These are phyloP conservation scores for Fusarium humuli DNA, from an alignment of 2,329 filamentous ascomycete genomes.

Conservation along the genomic window DNA sequence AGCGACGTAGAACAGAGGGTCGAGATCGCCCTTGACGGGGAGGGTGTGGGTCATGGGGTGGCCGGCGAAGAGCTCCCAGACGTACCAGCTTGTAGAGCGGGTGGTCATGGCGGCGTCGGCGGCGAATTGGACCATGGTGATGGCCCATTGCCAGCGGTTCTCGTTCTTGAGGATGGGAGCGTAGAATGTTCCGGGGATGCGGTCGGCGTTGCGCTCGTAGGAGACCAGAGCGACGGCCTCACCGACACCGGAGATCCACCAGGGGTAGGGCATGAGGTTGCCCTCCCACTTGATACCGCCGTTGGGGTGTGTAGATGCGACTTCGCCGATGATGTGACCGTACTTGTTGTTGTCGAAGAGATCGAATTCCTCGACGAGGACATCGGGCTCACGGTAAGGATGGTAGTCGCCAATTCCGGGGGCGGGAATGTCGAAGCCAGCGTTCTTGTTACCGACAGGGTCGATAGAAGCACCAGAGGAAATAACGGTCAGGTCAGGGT, in stretches of 20 bases:
- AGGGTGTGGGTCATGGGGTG: constrained; percentile 61
- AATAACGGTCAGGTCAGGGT: constrained; percentile 69
- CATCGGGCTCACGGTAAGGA: constrained; percentile 63
- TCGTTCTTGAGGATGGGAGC: constrained; percentile 62
- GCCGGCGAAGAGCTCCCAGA: constrained; percentile 62
- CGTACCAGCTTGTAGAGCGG: constrained; percentile 62
- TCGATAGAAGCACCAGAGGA: constrained; percentile 61
- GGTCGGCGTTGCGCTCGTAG: constrained; percentile 72
- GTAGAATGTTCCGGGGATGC: constrained; percentile 66
- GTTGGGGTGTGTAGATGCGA: constrained; percentile 64
- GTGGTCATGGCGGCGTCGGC: constrained; percentile 62
- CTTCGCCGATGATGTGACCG: constrained; percentile 60
- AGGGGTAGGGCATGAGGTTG: constrained; percentile 60
- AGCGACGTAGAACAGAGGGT: constrained; percentile 63
- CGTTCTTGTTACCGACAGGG: constrained; percentile 28
- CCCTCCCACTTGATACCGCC: constrained; percentile 62
- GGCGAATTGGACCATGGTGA: constrained; percentile 63
- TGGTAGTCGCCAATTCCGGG: constrained; percentile 63
- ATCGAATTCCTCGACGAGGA: constrained; percentile 61
- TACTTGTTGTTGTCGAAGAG: constrained; percentile 63
- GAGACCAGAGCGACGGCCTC: constrained; percentile 75
- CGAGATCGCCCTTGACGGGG: constrained; percentile 56
- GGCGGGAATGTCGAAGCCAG: constrained; percentile 54
- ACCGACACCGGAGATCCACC: constrained; percentile 69
- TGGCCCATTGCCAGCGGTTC: constrained; percentile 63